Evolutionary conservation across 306 rosid genomes (phyloP).

Genomic region (Fagus sylvatica): DNA sequence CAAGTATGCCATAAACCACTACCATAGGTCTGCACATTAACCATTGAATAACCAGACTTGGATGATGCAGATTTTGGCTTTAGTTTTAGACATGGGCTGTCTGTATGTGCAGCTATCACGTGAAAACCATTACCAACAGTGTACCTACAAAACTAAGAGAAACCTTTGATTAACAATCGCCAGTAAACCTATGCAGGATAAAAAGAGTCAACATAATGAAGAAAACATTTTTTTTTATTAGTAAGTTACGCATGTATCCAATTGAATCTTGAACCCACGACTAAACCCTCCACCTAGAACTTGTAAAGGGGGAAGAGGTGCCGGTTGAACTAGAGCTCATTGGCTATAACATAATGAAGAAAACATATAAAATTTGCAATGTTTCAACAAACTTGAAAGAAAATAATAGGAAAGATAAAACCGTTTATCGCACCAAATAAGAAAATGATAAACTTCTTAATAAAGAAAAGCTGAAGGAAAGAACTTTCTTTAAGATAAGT

Average conservation of each 20-base stretch:
- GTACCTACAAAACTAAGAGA: conserved; percentile 56
- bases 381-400: neutral
- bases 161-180: conserved; percentile 14
- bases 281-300: too few species aligned
- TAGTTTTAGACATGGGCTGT: conserved; percentile 89
- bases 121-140: conserved; percentile 75
- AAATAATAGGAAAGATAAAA: neutral
- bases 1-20: conserved; percentile 95
- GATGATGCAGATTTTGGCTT: conserved; percentile 82
- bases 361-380: neutral
- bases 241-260: too few species aligned
- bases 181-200: neutral
- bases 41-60: conserved; percentile 70
- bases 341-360: neutral
- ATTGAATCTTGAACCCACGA: too few species aligned
- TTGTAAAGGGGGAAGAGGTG: too few species aligned
- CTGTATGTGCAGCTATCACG: conserved; percentile 93
- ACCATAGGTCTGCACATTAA: conserved; percentile 94
- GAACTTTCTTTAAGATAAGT: neutral
- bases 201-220: neutral
- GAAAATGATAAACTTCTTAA: neutral
- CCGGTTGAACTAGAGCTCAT: too few species aligned
- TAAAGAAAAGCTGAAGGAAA: neutral
- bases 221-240: too few species aligned
- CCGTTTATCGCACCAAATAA: neutral